phyloP scores from a whole-genome alignment of 164 flowering plant species.

The Magnolia changhungtana region DNA sequence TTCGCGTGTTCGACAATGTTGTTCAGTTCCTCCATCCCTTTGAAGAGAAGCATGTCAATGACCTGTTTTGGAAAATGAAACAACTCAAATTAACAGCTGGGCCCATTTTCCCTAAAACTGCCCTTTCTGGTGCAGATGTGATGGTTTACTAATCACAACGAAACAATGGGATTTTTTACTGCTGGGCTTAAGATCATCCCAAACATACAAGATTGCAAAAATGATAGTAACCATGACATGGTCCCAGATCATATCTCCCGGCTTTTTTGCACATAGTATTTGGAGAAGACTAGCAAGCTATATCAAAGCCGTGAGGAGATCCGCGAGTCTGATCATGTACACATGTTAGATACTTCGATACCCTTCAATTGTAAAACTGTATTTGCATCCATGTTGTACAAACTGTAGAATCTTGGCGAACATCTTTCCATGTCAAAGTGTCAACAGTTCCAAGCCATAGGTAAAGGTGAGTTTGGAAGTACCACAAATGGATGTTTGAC shows the following conservation, averaged over 20 bases:
- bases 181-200: too few relatives aligned
- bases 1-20: conserved; percentile 76
- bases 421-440: neutral
- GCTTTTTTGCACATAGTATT: neutral
- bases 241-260: too few relatives aligned
- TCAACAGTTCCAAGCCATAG: too few relatives aligned
- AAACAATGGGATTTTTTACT: too few relatives aligned
- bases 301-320: neutral
- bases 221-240: too few relatives aligned
- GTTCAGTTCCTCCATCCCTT: conserved; percentile 73
- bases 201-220: too few relatives aligned
- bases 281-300: neutral
- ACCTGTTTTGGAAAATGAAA: conserved; percentile 39
- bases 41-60: conserved; percentile 86
- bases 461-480: too few relatives aligned
- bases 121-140: too few relatives aligned
- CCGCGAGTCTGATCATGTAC: neutral
- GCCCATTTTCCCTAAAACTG: neutral
- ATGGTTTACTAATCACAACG: too few relatives aligned
- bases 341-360: too few relatives aligned
- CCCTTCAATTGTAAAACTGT: neutral
- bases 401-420: too few relatives aligned
- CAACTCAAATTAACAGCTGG: neutral
- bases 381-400: neutral
- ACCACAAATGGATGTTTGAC: too few relatives aligned